Percentiles rank a stretch among this genome's conserved stretches.
Evolutionary conservation across 345 rosid species (phyloP).

Genomic region (Corchorus capsularis): DNA sequence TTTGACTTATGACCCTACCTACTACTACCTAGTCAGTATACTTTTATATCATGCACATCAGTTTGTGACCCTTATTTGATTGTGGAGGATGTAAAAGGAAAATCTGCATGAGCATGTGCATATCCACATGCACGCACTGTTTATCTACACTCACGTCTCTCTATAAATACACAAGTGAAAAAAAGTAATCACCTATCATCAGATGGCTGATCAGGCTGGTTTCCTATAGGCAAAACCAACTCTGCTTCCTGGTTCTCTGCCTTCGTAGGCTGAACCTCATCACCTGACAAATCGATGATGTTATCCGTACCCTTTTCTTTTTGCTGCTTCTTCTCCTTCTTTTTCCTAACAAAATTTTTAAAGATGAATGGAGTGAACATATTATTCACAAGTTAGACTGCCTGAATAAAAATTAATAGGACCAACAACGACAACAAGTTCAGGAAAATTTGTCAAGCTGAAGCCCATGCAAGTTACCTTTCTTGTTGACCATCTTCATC

Average conservation of each 20-base stretch:
- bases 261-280: slow-evolving; percentile 38
- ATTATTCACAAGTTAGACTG: background rate
- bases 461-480: slow-evolving; percentile 42
- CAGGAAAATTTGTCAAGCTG: slow-evolving; percentile 2
- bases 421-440: background rate
- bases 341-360: slow-evolving; percentile 48
- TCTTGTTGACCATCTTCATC: slow-evolving; percentile 58
- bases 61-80: background rate
- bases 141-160: background rate
- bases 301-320: slow-evolving; percentile 42
- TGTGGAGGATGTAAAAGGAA: background rate
- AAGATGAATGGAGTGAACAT: background rate
- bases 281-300: slow-evolving; percentile 17
- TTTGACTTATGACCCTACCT: background rate
- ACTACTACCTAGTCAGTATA: too few species aligned
- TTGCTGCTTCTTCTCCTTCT: slow-evolving; percentile 59
- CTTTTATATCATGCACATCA: background rate
- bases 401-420: slow-evolving; percentile 1
- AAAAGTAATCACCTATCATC: slow-evolving; percentile 43
- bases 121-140: background rate
- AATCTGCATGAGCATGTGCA: background rate
- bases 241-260: slow-evolving; percentile 29
- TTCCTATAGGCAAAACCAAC: slow-evolving; percentile 34
- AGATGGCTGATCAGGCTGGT: slow-evolving; percentile 16
- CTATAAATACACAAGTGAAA: slow-evolving; percentile 9